Evolutionary conservation across 208 protist species (phyloP).

Genomic region (Endotrypanum monterogeii): DNA sequence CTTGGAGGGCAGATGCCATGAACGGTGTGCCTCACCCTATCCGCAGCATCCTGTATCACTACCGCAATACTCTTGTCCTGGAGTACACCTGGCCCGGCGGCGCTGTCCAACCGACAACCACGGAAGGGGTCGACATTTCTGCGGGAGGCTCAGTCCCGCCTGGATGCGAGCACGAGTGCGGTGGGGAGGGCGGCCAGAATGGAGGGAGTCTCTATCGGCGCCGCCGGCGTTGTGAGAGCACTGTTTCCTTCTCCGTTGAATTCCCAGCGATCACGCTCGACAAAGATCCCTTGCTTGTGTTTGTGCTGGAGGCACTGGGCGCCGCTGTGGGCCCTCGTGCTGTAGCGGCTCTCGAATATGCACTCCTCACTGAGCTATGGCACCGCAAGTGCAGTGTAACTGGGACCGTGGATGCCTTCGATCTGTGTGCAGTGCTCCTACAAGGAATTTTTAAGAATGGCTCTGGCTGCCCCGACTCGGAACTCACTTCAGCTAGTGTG

Average conservation of each 20-base stretch:
- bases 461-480: not conserved
- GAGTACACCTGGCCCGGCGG: constrained; percentile 31
- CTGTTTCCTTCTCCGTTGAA: constrained; percentile 24
- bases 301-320: constrained; percentile 56
- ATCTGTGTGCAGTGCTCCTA: constrained; percentile 1
- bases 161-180: not conserved
- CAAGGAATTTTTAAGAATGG: not conserved
- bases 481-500: not conserved
- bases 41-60: constrained; percentile 24
- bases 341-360: constrained; percentile 51
- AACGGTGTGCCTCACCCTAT: constrained; percentile 16
- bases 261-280: constrained; percentile 44
- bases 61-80: constrained; percentile 14
- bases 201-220: constrained; percentile 5
- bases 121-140: not conserved
- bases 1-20: constrained; percentile 2
- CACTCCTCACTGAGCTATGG: constrained; percentile 41
- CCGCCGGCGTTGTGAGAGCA: constrained; percentile 40
- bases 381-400: not conserved
- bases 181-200: not conserved
- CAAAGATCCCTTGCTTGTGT: constrained; percentile 46
- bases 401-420: constrained; percentile 2
- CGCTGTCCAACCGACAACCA: constrained; percentile 1
- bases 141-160: not conserved
- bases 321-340: constrained; percentile 44